A percentile compares a stretch with the other conserved stretches of the same genome.
phyloP scores from a whole-genome alignment of 2,329 filamentous ascomycete species.

The Phialemonium atrogriseum region DNA sequence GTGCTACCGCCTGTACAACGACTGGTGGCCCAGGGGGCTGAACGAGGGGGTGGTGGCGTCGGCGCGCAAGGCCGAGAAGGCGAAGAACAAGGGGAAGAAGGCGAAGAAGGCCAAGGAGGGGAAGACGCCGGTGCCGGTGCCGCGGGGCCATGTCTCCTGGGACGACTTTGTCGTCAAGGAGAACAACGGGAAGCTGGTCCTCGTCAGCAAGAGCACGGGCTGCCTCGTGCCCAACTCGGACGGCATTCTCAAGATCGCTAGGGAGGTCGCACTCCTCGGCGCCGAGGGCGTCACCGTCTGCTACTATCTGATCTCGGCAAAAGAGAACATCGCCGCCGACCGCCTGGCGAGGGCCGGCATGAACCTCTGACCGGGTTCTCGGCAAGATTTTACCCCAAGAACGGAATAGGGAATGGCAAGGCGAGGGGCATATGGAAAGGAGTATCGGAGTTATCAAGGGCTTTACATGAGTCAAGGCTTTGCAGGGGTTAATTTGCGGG shows the following conservation, averaged over 20 bases:
- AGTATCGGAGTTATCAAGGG: too few relatives aligned
- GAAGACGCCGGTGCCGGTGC: neutral
- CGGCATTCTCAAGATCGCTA: neutral
- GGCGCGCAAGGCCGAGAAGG: too few relatives aligned
- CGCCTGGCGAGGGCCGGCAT: too few relatives aligned
- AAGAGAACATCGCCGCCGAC: neutral
- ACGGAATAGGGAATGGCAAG: too few relatives aligned
- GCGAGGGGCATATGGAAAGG: too few relatives aligned
- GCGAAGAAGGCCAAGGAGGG: neutral
- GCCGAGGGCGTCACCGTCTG: neutral
- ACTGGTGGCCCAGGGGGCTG: too few relatives aligned
- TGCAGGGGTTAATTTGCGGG: too few relatives aligned
- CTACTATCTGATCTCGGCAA: neutral
- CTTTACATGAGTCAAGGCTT: too few relatives aligned
- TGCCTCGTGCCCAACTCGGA: neutral
- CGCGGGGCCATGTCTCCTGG: neutral
- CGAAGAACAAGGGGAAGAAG: neutral
- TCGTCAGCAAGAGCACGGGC: neutral
- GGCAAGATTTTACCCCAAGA: too few relatives aligned
- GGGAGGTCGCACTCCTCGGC: neutral
- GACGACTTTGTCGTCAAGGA: neutral
- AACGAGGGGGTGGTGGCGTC: too few relatives aligned
- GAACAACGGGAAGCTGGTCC: neutral
- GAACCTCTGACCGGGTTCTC: too few relatives aligned
- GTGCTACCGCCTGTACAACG: too few relatives aligned